These are phyloP conservation scores for Boletus semigastroideus DNA, from an alignment of 1,284 basidiomycete genomes.

Conservation along the genomic window DNA sequence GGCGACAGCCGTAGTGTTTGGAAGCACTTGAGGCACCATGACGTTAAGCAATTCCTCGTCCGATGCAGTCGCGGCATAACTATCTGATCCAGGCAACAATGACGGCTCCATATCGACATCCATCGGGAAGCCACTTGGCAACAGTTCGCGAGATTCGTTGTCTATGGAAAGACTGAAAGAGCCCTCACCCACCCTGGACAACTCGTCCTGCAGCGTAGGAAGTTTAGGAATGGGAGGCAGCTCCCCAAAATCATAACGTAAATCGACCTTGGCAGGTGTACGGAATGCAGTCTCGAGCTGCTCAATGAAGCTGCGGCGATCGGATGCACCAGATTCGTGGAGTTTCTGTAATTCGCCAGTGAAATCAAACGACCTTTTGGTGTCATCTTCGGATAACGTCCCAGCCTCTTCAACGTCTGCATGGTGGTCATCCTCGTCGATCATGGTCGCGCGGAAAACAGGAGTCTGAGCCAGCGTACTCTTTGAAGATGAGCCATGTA, in stretches of 20 bases:
- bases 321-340: conserved; percentile 65
- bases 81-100: conserved; percentile 20
- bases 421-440: conserved; percentile 46
- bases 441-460: conserved; percentile 45
- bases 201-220: conserved; percentile 27
- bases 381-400: conserved; percentile 52
- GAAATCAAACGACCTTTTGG: conserved; percentile 83
- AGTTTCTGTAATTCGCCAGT: conserved; percentile 75
- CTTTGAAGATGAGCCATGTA: conserved; percentile 17
- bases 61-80: conserved; percentile 11
- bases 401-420: conserved; percentile 47
- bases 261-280: conserved; percentile 65
- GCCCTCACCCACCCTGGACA: conserved; percentile 21
- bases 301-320: conserved; percentile 77
- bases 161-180: conserved; percentile 22
- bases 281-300: conserved; percentile 77
- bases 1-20: conserved; percentile 37
- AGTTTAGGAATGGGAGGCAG: conserved; percentile 42
- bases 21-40: conserved; percentile 26
- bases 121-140: conserved; percentile 15
- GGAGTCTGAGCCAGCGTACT: conserved; percentile 30
- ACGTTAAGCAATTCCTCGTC: conserved; percentile 26
- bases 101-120: conserved; percentile 26
- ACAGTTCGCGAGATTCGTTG: conserved; percentile 18
- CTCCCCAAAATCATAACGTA: conserved; percentile 49